Base-by-base conservation (phyloP, 2,329 filamentous ascomycete species). In the Rosellinia necatrix region DNA sequence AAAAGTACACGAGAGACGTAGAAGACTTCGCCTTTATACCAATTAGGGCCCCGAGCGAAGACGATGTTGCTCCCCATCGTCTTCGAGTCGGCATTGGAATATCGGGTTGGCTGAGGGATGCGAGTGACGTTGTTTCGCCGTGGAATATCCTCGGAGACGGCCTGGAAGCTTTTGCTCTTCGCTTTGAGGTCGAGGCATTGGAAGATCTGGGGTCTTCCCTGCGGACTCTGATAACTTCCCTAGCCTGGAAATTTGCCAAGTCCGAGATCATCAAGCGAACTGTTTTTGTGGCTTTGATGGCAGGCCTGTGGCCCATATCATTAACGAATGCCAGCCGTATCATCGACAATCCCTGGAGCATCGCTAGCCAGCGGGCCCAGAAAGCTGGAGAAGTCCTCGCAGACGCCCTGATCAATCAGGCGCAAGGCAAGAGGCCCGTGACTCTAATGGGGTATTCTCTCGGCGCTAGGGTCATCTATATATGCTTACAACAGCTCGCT, bases 11-110 rank as follows among this genome's bases (percentile, higher is more conserved):
- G 5, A 85, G 86, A 64, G 90, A 96, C 64, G 88, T 97, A 10
- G 85, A 92, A 66, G 93, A 97, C 68, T 96, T 97, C 71, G 91
- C 86, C 0, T 92, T 97, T 65, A 74, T 96, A 8, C 90, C 91
- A 0, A 79, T 96, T 13, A 72, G 74, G 5, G 75, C 75, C 49
- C 70, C 77, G 50, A 68, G 83, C 60, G 68, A 79, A 46, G 71
- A 50, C 22, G 62, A 69, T 17, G 57, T 84, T 5, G 76, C 82
- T 21, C 79, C 85, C 59, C 83, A 87, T 58, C 82, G 89, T 21
- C 76, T 97, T 34, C 85, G 92, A 15, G 82, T 97, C 19, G 88
- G 89, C 0, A 88, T 97, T 60, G 89, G 88, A 9, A 83, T 96
- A 54, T 90, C 86, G 41, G 94, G 93, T 9, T 97, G 92, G 89